phyloP scores from a whole-genome alignment of 257 asterid genomes.

The Lycium barbarum region DNA sequence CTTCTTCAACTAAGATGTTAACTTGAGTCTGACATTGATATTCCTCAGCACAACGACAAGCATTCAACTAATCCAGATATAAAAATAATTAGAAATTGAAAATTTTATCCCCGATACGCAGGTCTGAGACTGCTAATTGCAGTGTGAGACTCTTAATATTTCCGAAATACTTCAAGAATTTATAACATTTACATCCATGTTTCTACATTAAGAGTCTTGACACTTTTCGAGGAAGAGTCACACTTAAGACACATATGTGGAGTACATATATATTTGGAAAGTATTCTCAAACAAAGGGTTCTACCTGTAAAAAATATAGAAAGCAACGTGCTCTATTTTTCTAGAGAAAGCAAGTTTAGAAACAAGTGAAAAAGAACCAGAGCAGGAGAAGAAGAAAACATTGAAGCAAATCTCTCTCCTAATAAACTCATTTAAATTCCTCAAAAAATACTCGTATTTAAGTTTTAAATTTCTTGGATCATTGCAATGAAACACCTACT shows the following conservation, averaged over 20 bases:
- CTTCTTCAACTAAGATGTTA: too few species aligned
- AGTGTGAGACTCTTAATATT: background rate
- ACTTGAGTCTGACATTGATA: background rate
- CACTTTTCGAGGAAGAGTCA: background rate
- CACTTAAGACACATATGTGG: background rate
- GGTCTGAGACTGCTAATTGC: background rate
- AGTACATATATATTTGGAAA: background rate
- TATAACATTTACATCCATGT: background rate
- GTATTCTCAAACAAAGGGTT: background rate
- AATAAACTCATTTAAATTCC: background rate
- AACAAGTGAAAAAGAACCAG: background rate
- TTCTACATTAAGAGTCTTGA: background rate
- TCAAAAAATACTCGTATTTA: background rate
- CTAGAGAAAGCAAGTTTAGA: background rate
- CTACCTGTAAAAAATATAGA: background rate
- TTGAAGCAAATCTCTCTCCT: background rate
- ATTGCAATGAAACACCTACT: background rate
- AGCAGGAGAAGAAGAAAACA: background rate
- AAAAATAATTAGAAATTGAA: background rate
- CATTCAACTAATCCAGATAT: background rate
- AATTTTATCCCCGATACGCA: background rate
- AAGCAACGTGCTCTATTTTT: background rate
- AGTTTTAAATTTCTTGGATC: background rate
- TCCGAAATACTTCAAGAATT: background rate
- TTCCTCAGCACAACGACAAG: too few species aligned